These are phyloP conservation scores for Chamaenerion angustifolium DNA, from an alignment of 345 rosid species.

Conservation along the genomic window DNA sequence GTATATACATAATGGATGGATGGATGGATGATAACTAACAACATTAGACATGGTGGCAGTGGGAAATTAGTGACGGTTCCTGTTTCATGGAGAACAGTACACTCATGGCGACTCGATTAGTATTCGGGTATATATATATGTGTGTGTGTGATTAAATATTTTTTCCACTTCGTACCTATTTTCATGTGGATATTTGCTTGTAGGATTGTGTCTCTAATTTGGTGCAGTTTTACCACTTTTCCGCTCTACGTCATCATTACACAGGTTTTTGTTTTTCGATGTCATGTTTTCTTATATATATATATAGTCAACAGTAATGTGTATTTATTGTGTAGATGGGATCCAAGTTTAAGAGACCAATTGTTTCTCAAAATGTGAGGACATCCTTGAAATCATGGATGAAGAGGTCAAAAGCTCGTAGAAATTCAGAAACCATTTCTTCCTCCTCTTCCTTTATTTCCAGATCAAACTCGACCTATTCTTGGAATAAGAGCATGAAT, in stretches of 20 bases:
- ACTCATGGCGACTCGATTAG: conserved; percentile 20
- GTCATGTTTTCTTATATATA: too few species aligned
- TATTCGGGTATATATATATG: conserved; percentile 30
- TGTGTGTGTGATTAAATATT: not conserved
- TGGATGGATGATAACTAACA: not conserved
- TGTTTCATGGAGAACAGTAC: conserved; percentile 37
- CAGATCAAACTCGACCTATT: not conserved
- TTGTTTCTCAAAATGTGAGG: conserved; percentile 18
- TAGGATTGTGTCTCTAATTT: conserved; percentile 42
- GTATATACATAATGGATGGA: too few species aligned
- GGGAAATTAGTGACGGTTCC: conserved; percentile 47
- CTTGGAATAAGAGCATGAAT: not conserved
- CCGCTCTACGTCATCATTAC: conserved; percentile 50
- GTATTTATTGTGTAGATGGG: conserved; percentile 29
- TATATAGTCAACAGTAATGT: too few species aligned
- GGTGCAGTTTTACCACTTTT: conserved; percentile 59
- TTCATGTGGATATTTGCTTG: not conserved
- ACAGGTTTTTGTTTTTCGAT: conserved; percentile 17
- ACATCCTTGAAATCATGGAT: conserved; percentile 22
- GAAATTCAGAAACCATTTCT: not conserved
- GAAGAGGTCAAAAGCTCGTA: conserved; percentile 16
- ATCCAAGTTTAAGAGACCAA: conserved; percentile 18
- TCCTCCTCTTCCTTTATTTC: not conserved
- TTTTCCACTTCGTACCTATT: not conserved
- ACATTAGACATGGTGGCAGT: conserved; percentile 16